These are phyloP conservation scores for Amylocystis lapponica DNA, from an alignment of 768 basidiomycete species.

Conservation along the genomic window DNA sequence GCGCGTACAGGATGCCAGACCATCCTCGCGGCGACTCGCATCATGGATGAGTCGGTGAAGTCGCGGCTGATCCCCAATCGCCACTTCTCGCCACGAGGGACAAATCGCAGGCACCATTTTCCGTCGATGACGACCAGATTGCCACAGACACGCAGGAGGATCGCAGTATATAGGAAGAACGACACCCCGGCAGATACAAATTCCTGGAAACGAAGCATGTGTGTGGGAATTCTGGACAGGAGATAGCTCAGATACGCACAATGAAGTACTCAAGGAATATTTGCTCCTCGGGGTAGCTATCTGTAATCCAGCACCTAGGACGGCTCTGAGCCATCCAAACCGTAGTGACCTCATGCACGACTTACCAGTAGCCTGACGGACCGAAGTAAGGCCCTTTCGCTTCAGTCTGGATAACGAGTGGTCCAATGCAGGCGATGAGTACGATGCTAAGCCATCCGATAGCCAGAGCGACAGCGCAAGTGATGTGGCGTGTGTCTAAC, in stretches of 20 bases:
- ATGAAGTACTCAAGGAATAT: conserved; percentile 40
- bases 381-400: conserved; percentile 38
- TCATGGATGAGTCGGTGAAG: conserved; percentile 26
- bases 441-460: conserved; percentile 32
- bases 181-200: conserved; percentile 29
- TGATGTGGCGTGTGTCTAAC: conserved; percentile 11
- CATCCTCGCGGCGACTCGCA: conserved; percentile 26
- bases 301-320: conserved; percentile 41
- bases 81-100: conserved; percentile 27
- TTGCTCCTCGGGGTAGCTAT: conserved; percentile 33
- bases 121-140: conserved; percentile 25
- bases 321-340: too few relatives aligned
- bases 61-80: conserved; percentile 27
- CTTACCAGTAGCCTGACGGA: conserved; percentile 37
- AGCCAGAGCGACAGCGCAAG: conserved; percentile 18
- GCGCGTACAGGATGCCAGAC: conserved; percentile 27
- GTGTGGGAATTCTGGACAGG: too few relatives aligned
- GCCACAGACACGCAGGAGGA: conserved; percentile 33
- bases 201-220: conserved; percentile 17
- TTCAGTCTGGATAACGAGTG: conserved; percentile 28
- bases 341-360: too few relatives aligned
- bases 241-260: conserved; percentile 22
- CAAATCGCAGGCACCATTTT: conserved; percentile 26
- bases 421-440: conserved; percentile 32
- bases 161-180: conserved; percentile 26